These are phyloP conservation scores for Trypanosoma avium DNA, from an alignment of 208 protist genomes.

Conservation along the genomic window DNA sequence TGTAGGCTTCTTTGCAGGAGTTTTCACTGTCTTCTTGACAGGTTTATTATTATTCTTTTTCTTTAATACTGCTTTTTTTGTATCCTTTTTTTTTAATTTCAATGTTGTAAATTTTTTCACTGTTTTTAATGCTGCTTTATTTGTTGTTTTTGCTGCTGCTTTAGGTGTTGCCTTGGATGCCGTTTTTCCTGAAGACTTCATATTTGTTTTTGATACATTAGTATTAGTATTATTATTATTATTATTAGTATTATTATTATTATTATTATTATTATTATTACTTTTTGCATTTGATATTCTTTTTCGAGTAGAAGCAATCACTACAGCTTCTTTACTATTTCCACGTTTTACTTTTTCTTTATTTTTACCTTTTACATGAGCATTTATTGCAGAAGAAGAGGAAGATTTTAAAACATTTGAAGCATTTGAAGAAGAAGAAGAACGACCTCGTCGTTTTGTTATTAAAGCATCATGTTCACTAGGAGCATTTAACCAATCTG, in stretches of 20 bases:
- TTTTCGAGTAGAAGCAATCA: slow-evolving; percentile 4
- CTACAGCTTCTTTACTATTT: slow-evolving; percentile 3
- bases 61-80: slow-evolving; percentile 39
- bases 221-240: no score
- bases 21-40: slow-evolving; percentile 19
- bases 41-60: neutral
- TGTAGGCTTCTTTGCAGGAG: slow-evolving; percentile 39
- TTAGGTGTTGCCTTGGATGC: slow-evolving; percentile 8
- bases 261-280: no score
- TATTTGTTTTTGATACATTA: neutral
- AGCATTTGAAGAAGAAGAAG: neutral
- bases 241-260: no score
- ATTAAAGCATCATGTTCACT: slow-evolving; percentile 25
- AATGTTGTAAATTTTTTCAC: slow-evolving; percentile 15
- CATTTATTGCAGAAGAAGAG: neutral
- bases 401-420: neutral
- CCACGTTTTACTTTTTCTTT: slow-evolving; percentile 24
- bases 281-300: slow-evolving; percentile 5
- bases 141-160: slow-evolving; percentile 26
- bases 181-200: slow-evolving; percentile 17
- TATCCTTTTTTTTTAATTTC: slow-evolving; percentile 18
- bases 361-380: slow-evolving; percentile 24
- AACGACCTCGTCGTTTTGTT: neutral
- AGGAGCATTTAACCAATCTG: slow-evolving; percentile 78
- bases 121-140: slow-evolving; percentile 11